Base-by-base conservation (phyloP, 805 yeast species). In the Metschnikowia cubensis region DNA sequence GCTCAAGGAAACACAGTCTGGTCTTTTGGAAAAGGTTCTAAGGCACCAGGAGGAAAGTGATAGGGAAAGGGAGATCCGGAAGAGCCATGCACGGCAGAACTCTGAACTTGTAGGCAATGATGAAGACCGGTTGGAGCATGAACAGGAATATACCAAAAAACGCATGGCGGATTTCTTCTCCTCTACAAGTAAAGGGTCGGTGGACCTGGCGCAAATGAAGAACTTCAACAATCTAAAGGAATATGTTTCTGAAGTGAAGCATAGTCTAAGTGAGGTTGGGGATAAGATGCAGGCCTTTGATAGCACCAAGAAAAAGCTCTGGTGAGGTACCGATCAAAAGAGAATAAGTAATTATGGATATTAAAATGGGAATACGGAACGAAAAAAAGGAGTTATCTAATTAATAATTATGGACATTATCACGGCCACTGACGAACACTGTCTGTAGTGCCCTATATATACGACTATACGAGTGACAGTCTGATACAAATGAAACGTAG, bases 1-100 rank as follows among this genome's bases (percentile, higher is more conserved):
- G 40, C 69, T 87, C 39, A 80, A 87, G 53, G 59, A 63, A 10
- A 71, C 82, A n/a, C 95, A 89, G 52, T 61, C 65, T 45, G 62
- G 60, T 43, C 56, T 73, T 13, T 55, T 71, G 13, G 72, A 69
- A 29, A 62, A 66, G 8, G 64, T 73, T 64, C 58, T 68, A 1
- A 54, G 59, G 34, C 74, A 65, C 38, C 63, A 62, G 42, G 55
- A 51, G 15, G 54, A 54, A 41, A 53, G 51, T 22, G 56, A 54
- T 18, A 35, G 53, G 40, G 62, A 62, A 20, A 51, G 60, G 7
- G 54, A 50, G 22, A 33, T 38, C 35, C 51, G 53, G 13, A 53
- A 55, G 35, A 47, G 51, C 7, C 54, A 42, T 21, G 48, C 57
- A 17, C 36, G 42, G 50, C 42, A 51, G 42, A 43, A 51, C 17